A percentile compares a stretch with the other conserved stretches of the same genome.
These are phyloP conservation scores for Akebia trifoliata DNA, from an alignment of 164 flowering plant genomes.

Conservation along the genomic window DNA sequence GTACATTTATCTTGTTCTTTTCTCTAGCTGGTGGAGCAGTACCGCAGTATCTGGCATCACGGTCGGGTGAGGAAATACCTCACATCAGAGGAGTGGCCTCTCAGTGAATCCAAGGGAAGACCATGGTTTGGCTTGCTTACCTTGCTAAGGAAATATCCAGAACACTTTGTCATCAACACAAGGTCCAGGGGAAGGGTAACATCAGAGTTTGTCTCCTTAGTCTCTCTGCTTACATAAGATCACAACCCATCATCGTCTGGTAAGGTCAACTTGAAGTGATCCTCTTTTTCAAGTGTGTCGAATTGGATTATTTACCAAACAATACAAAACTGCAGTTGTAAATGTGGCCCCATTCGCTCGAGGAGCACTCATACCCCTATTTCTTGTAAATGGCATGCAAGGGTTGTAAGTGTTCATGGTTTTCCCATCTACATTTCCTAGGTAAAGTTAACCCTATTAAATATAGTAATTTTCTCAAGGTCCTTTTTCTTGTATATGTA, in stretches of 20 bases:
- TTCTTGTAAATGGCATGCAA: background rate
- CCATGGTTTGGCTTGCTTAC: conserved; percentile 97
- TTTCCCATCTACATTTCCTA: background rate
- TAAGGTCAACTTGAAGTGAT: no score
- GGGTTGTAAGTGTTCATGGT: background rate
- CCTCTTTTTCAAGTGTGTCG: no score
- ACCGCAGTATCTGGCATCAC: conserved; percentile 78
- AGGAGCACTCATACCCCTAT: no score
- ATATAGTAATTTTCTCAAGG: no score
- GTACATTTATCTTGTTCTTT: conserved; percentile 1
- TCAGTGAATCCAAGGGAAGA: conserved; percentile 66
- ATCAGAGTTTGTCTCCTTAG: conserved; percentile 84
- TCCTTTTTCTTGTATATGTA: no score
- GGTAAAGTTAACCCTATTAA: no score
- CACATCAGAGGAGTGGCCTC: conserved; percentile 74
- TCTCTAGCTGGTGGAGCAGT: conserved; percentile 71
- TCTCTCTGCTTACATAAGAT: conserved; percentile 68
- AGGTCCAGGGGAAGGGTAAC: conserved; percentile 87
- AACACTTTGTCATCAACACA: conserved; percentile 95
- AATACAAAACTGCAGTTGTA: no score
- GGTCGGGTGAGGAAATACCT: conserved; percentile 89
- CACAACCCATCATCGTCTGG: no score
- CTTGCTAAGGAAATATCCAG: conserved; percentile 88
- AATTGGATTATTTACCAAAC: no score
- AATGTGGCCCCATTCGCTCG: no score